Evolutionary conservation across 2,329 filamentous ascomycete species (phyloP), one percentile per base, ranked within the genome.

Genomic region (Beauveria medogensis): DNA sequence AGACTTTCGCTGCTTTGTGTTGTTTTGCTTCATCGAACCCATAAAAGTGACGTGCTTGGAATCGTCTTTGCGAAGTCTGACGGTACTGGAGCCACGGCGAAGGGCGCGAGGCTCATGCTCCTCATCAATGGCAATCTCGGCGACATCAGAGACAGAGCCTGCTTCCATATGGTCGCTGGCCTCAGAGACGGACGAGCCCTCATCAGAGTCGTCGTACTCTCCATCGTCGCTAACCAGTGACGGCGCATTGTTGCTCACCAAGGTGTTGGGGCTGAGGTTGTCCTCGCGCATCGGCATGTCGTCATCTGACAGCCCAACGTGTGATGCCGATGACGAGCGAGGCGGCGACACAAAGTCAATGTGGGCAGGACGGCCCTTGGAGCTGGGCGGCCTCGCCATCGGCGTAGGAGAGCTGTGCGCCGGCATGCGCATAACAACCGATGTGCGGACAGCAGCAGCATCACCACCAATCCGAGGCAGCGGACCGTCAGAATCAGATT

Each of bases 211-310:
- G 66, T 89, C 88, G 68, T 89, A 90, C 70, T 91, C 89, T 67
- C 88, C 87, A 69, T 91, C 88, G 72, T 92, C 89, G 73, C 88
- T 91, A 69, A 92, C 88, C 54, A 92, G 80, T 67, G 88, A 91
- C 24, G 89, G 89, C 9, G 89, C 88, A 65, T 90, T 89, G 72
- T 91, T 91, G 71, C 87, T 89, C 55, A 87, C 80, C 50, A 86
- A 74, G 0, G 87, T 88, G 67, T 85, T 85, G 5, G 88, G 88
- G 67, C 87, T 90, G 61, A 90, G 73, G 59, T 89, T 84, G 52
- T 79, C 78, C 59, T 86, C 83, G 37, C 74, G 72, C 69, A 85
- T 78, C 60, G 84, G 81, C 51, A 78, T 74, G 59, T 80, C 80
- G 64, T 80, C 81, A 64, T 74, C 78, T 16, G 69, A 73, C 24